phyloP scores from a whole-genome alignment of 768 basidiomycete genomes.

The Daedaleopsis sinensis region DNA sequence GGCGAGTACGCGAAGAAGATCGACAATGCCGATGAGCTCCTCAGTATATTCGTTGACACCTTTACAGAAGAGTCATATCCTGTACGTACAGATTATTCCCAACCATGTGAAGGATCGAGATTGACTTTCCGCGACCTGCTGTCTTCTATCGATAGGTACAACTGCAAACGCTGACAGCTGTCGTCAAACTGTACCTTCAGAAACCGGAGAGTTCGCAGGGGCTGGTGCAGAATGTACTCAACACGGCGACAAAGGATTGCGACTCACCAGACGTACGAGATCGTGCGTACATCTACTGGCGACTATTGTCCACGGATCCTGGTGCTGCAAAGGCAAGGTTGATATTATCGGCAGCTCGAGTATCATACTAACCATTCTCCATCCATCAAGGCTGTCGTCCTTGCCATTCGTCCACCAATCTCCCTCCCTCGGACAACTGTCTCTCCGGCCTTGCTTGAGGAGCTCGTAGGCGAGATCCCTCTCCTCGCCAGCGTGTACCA shows the following conservation, averaged over 20 bases:
- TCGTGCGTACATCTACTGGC: conserved; percentile 98
- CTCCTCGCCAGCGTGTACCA: conserved; percentile 94
- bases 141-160: conserved; percentile 41
- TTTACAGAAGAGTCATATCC: conserved; percentile 95
- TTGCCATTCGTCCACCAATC: conserved; percentile 92
- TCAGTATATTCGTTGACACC: conserved; percentile 87
- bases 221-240: conserved; percentile 88
- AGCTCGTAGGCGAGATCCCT: conserved; percentile 88
- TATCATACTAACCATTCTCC: neutral
- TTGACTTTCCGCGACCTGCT: too few relatives aligned
- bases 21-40: conserved; percentile 92
- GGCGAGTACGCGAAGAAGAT: conserved; percentile 98
- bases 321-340: conserved; percentile 85
- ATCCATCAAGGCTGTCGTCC: conserved; percentile 71
- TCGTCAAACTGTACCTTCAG: conserved; percentile 95
- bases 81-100: conserved; percentile 44
- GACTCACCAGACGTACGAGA: conserved; percentile 97
- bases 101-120: too few relatives aligned
- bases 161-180: conserved; percentile 87
- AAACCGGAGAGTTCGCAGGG: conserved; percentile 93
- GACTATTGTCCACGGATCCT: conserved; percentile 91
- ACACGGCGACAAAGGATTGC: conserved; percentile 95
- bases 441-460: conserved; percentile 83
- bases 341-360: too few relatives aligned
- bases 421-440: conserved; percentile 91